phyloP scores from a whole-genome alignment of 306 rosid species.

The Clitoria ternatea region DNA sequence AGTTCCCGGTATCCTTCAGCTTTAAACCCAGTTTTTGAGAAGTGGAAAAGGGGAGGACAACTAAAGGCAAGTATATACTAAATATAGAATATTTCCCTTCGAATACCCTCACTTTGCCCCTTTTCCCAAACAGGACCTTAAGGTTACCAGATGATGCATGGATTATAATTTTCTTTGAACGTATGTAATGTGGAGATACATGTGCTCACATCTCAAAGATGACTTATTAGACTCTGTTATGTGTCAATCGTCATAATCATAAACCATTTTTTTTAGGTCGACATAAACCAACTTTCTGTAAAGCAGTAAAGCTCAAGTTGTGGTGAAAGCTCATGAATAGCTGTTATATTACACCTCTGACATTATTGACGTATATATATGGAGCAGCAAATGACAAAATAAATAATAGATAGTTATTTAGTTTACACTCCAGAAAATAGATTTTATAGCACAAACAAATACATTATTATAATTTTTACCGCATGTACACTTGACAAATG shows the following conservation, averaged over 20 bases:
- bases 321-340: background rate
- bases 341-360: background rate
- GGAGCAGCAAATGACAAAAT: background rate
- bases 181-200: background rate
- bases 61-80: background rate
- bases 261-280: no score
- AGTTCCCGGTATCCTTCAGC: constrained; percentile 8
- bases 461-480: background rate
- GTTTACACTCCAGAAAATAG: background rate
- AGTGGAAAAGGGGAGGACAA: background rate
- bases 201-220: background rate
- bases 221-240: background rate
- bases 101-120: background rate
- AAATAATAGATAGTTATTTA: background rate
- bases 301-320: background rate
- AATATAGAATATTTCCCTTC: background rate
- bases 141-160: background rate
- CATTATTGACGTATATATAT: background rate
- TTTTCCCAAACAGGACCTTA: background rate
- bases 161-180: background rate
- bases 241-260: no score
- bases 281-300: no score
- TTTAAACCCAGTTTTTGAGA: background rate
- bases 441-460: background rate
- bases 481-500: background rate